Evolutionary conservation across 225 moss, liverwort and hornwort species (phyloP), one percentile per base, ranked within the genome.

Genomic region (Marchantia polymorpha): DNA sequence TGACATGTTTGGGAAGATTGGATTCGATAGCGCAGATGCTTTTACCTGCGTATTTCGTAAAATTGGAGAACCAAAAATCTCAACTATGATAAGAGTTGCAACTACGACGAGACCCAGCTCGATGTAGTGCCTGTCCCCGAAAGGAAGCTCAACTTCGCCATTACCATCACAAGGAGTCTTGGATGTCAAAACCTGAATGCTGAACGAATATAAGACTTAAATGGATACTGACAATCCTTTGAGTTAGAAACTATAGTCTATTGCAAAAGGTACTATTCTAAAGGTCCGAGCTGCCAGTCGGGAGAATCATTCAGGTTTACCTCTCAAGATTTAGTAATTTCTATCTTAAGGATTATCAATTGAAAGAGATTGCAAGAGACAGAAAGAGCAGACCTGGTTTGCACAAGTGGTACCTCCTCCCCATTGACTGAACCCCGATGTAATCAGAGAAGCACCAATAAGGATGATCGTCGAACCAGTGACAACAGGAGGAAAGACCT

Each of bases 401-500:
- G 89, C 93, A 70, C 97, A 99, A 64, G 63, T 74, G 47, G 49
- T 61, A 47, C 97, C 97, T 29, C 94, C 97, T 25, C 97, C 97
- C 97, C 94, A 99, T 27, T 93, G 85, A 67, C 87, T 52, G 82
- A 99, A 91, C 52, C 91, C 97, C 22, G 89, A 83, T 9, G 88
- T 86, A 46, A 99, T 61, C 69, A 99, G 84, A 1, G 90, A 66
- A 4, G 88, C 89, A 69, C 97, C 97, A 2, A 99, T 89, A 3
- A 99, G 91, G 64, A 99, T 89, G 8, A 99, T 87, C n/a, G 89
- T 89, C 14, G 92, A 54, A 12, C 97, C 97, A 22, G 97, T 99
- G 75, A 99, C 97, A 7, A 99, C 90, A 1, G 97, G 97, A 19
- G 97, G 97, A 74, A 99, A 99, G 23, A 99, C 72, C 54, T 91